phyloP scores from a whole-genome alignment of 73 alveolate genomes.

The Stentor coeruleus region DNA sequence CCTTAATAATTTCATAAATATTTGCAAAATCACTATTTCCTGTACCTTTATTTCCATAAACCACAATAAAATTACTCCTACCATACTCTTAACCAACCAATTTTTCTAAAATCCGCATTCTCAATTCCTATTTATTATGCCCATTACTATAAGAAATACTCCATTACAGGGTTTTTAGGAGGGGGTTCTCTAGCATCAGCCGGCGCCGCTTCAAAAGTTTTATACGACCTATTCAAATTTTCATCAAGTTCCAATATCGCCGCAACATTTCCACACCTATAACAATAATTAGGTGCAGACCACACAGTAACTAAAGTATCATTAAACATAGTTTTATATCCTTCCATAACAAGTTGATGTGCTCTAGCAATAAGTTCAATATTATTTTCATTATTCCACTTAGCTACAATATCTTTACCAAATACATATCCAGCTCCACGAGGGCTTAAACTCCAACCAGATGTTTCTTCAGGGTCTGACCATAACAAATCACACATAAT shows the following conservation, averaged over 20 bases:
- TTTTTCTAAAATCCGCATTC: too few species aligned
- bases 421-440: slow-evolving; percentile 97
- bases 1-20: too few species aligned
- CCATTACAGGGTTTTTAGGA: too few species aligned
- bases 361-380: slow-evolving; percentile 92
- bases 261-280: slow-evolving; percentile 83
- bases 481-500: slow-evolving; percentile 98
- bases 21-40: too few species aligned
- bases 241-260: slow-evolving; percentile 82
- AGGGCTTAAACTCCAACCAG: slow-evolving; percentile 80
- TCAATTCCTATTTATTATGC: too few species aligned
- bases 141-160: too few species aligned
- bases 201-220: slow-evolving; percentile 88
- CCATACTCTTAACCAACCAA: too few species aligned
- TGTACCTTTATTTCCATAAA: too few species aligned
- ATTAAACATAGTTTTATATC: slow-evolving; percentile 79
- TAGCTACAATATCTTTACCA: slow-evolving; percentile 88
- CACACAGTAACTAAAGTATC: slow-evolving; percentile 76
- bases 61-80: too few species aligned
- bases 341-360: slow-evolving; percentile 95
- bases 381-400: slow-evolving; percentile 72
- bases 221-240: slow-evolving; percentile 58
- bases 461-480: slow-evolving; percentile 97
- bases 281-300: slow-evolving; percentile 78
- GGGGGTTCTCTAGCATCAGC: slow-evolving; percentile 33